These are phyloP conservation scores for Wickerhamomyces ciferrii DNA, from an alignment of 805 yeast genomes.

Conservation along the genomic window DNA sequence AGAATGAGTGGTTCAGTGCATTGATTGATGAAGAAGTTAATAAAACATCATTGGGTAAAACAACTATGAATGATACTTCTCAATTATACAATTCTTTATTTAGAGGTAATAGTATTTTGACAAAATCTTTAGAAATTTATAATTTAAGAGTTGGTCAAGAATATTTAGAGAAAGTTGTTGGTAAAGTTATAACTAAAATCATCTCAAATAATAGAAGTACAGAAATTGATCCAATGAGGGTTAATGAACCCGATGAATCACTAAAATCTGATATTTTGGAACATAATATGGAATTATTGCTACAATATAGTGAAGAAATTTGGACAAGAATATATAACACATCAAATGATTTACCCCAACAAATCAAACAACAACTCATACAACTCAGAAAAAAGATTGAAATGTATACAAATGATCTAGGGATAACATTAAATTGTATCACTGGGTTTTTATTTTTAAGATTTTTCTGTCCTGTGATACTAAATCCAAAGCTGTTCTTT, in stretches of 20 bases:
- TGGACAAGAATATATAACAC: slow-evolving; percentile 67
- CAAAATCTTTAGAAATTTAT: slow-evolving; percentile 76
- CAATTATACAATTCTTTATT: slow-evolving; percentile 61
- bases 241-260: slow-evolving; percentile 30
- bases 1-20: slow-evolving; percentile 67
- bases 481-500: slow-evolving; percentile 83
- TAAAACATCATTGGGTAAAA: slow-evolving; percentile 19
- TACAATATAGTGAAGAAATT: slow-evolving; percentile 44
- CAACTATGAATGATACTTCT: slow-evolving; percentile 15
- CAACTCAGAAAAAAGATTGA: slow-evolving; percentile 62
- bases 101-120: slow-evolving; percentile 79
- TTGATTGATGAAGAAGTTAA: slow-evolving; percentile 62
- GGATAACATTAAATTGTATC: slow-evolving; percentile 60
- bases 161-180: slow-evolving; percentile 67
- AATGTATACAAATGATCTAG: slow-evolving; percentile 44
- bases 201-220: slow-evolving; percentile 42
- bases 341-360: slow-evolving; percentile 68
- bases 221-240: slow-evolving; percentile 76
- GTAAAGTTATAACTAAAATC: slow-evolving; percentile 56
- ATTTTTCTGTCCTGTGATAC: slow-evolving; percentile 84
- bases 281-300: slow-evolving; percentile 43
- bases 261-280: slow-evolving; percentile 36
- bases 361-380: slow-evolving; percentile 59
- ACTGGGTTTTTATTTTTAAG: slow-evolving; percentile 82
- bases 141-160: slow-evolving; percentile 75